These are phyloP conservation scores for Epichloe scottii DNA, from an alignment of 2,329 filamentous ascomycete species.

Conservation along the genomic window DNA sequence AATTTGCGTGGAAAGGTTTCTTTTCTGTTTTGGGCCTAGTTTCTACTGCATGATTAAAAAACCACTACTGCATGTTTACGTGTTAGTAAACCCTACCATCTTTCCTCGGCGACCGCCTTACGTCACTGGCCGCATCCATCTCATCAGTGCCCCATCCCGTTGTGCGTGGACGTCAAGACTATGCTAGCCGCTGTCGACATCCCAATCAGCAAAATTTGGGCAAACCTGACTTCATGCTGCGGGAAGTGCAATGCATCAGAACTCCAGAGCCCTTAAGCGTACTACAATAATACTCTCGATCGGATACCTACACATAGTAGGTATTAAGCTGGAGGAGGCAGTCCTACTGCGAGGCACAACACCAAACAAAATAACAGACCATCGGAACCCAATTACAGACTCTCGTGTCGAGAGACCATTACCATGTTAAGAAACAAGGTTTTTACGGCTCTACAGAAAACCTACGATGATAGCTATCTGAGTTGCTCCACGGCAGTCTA, in stretches of 20 bases:
- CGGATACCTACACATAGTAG: not conserved
- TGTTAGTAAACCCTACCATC: no score
- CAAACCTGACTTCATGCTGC: not conserved
- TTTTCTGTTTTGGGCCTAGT: no score
- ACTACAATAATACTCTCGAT: not conserved
- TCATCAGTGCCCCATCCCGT: not conserved
- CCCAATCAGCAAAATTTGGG: not conserved
- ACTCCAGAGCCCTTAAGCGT: no score
- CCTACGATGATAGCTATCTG: conserved; percentile 92
- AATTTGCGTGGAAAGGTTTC: no score
- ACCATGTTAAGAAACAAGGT: conserved; percentile 42
- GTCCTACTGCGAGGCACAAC: not conserved
- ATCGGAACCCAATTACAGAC: not conserved
- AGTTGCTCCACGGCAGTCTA: conserved; percentile 93
- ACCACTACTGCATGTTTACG: no score
- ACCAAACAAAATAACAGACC: not conserved
- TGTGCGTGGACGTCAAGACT: not conserved
- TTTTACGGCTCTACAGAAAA: conserved; percentile 78
- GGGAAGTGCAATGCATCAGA: not conserved
- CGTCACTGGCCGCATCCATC: conserved; percentile 1
- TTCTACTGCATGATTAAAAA: no score
- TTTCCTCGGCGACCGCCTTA: not conserved
- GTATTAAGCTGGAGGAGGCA: not conserved
- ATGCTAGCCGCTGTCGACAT: not conserved
- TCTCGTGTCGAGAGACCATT: conserved; percentile 8